phyloP scores from a whole-genome alignment of 108 stramenopile species.

The Nannochloropsis oceanica region DNA sequence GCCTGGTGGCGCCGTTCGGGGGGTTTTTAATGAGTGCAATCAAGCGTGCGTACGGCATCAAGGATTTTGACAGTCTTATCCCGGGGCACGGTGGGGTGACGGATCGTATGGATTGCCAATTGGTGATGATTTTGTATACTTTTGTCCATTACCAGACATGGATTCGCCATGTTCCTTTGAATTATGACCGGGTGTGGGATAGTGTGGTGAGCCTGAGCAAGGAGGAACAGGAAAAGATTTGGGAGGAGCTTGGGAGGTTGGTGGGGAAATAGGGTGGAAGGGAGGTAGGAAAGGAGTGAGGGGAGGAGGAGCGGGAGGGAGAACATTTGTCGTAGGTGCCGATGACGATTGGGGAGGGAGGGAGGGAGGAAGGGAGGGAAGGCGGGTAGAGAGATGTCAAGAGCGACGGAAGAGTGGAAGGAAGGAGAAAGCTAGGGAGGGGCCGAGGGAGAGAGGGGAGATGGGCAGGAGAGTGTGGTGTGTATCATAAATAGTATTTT shows the following conservation, averaged over 20 bases:
- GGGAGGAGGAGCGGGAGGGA: background rate
- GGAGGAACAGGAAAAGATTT: background rate
- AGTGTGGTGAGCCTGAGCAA: background rate
- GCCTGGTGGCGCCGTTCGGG: conserved; percentile 79
- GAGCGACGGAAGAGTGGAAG: background rate
- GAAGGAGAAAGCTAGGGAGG: background rate
- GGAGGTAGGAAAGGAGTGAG: background rate
- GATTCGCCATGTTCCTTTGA: background rate
- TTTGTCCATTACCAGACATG: background rate
- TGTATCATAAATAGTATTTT: too few relatives aligned
- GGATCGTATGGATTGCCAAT: conserved; percentile 96
- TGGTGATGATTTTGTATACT: conserved; percentile 49
- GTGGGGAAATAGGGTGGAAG: background rate
- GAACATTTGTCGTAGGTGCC: background rate
- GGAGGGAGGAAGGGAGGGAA: background rate
- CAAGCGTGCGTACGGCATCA: conserved; percentile 76
- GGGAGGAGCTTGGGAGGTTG: background rate
- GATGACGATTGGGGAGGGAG: too few relatives aligned
- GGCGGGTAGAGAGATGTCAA: background rate
- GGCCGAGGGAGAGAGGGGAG: background rate
- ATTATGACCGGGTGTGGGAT: background rate
- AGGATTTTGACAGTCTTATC: conserved; percentile 79
- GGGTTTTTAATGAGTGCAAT: conserved; percentile 82
- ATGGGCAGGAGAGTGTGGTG: too few relatives aligned
- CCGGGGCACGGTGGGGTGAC: conserved; percentile 92